These are phyloP conservation scores for Vitis hybrid DNA, from an alignment of 177 flowering plant genomes.

Conservation along the genomic window DNA sequence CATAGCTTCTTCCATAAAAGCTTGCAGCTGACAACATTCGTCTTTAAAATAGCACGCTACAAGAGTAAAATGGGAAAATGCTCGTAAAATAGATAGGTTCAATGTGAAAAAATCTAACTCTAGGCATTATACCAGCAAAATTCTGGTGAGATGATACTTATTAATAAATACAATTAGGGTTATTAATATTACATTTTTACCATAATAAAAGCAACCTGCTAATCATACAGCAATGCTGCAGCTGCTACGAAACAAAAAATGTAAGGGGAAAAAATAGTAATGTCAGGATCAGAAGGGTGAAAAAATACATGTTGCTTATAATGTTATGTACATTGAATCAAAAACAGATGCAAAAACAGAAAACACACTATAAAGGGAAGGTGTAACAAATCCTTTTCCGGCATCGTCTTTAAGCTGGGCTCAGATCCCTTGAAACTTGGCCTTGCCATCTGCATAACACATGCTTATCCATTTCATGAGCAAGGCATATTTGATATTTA, in stretches of 20 bases:
- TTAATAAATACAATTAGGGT: constrained; percentile 1
- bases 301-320: constrained; percentile 21
- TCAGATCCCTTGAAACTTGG: constrained; percentile 70
- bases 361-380: constrained; percentile 26
- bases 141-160: background rate
- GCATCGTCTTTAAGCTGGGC: constrained; percentile 35
- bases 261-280: background rate
- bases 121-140: background rate
- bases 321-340: constrained; percentile 55
- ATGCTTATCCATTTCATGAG: background rate
- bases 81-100: background rate
- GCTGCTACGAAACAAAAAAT: constrained; percentile 2
- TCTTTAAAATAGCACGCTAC: too few relatives aligned
- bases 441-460: constrained; percentile 88
- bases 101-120: background rate
- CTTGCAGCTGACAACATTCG: too few relatives aligned
- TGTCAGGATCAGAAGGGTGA: background rate
- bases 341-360: constrained; percentile 31
- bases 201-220: constrained; percentile 9
- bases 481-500: background rate
- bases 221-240: constrained; percentile 29
- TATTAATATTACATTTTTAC: constrained; percentile 2
- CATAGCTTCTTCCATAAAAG: too few relatives aligned
- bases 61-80: too few relatives aligned
- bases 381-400: constrained; percentile 3